phyloP scores from a whole-genome alignment of 1,284 basidiomycete genomes.

The Fomitopsis palustris region DNA sequence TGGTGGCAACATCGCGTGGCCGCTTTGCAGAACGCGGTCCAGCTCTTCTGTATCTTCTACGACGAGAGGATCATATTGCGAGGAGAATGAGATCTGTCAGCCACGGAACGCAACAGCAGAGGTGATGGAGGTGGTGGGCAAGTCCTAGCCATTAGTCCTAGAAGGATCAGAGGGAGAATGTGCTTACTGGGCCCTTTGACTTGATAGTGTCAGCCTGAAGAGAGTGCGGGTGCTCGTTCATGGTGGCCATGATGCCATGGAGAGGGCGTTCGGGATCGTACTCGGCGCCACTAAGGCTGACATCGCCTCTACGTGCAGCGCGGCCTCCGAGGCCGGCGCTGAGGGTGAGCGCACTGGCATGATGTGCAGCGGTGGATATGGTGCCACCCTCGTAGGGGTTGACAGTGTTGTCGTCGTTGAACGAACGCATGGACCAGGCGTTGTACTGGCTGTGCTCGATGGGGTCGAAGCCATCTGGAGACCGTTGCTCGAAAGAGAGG shows the following conservation, averaged over 20 bases:
- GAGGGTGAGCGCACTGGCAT: conserved; percentile 83
- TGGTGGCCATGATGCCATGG: conserved; percentile 65
- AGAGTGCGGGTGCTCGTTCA: conserved; percentile 44
- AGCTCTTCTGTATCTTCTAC: conserved; percentile 60
- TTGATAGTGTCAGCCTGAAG: conserved; percentile 50
- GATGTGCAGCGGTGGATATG: conserved; percentile 80
- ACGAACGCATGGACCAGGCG: conserved; percentile 61
- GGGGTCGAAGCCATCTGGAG: conserved; percentile 50
- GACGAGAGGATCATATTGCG: conserved; percentile 18
- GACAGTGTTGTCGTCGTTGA: conserved; percentile 48
- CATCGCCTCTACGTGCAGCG: conserved; percentile 40
- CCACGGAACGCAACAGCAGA: background rate
- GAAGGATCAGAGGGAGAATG: background rate
- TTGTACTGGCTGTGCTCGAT: conserved; percentile 51
- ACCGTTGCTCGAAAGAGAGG: conserved; percentile 56
- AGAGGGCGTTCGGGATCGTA: conserved; percentile 85
- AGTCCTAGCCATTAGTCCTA: background rate
- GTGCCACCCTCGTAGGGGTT: conserved; percentile 65
- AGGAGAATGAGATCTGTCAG: background rate
- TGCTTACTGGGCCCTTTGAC: conserved; percentile 38
- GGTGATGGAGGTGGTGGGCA: too few species aligned
- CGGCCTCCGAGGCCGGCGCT: conserved; percentile 71
- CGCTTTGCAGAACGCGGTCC: conserved; percentile 57
- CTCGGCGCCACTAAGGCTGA: conserved; percentile 71
- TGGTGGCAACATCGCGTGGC: conserved; percentile 34